phyloP scores from a whole-genome alignment of 1,284 basidiomycete genomes.

The Irpex rosettiformis region DNA sequence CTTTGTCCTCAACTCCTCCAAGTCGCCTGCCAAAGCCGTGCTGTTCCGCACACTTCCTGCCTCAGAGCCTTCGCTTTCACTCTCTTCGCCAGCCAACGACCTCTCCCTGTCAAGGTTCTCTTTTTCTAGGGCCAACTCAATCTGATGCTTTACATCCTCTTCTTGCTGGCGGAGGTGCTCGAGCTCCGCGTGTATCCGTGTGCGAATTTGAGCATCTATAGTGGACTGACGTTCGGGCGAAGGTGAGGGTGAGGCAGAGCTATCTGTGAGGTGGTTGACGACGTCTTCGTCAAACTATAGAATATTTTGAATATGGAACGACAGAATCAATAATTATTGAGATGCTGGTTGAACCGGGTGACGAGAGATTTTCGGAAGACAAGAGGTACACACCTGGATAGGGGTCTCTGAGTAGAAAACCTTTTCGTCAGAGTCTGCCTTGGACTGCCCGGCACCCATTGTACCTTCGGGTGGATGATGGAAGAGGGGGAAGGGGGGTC shows the following conservation, averaged over 20 bases:
- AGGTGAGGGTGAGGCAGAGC: constrained; percentile 50
- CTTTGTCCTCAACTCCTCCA: constrained; percentile 68
- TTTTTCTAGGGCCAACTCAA: constrained; percentile 70
- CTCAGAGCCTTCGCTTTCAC: constrained; percentile 25
- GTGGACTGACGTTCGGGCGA: constrained; percentile 65
- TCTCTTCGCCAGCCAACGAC: constrained; percentile 42
- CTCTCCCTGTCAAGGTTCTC: constrained; percentile 76
- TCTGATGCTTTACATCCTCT: constrained; percentile 59
- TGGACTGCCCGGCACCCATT: constrained; percentile 72
- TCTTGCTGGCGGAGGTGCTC: constrained; percentile 61
- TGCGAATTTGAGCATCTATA: constrained; percentile 64
- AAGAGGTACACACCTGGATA: constrained; percentile 50
- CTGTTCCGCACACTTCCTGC: constrained; percentile 56
- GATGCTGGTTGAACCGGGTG: constrained; percentile 1
- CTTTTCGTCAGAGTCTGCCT: constrained; percentile 42
- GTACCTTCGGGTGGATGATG: neutral
- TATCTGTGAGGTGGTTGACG: constrained; percentile 70
- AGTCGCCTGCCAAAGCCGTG: constrained; percentile 59
- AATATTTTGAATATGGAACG: constrained; percentile 2
- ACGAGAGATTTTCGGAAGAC: neutral
- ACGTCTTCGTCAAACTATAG: constrained; percentile 72
- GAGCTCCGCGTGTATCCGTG: constrained; percentile 64
- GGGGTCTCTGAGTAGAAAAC: constrained; percentile 61
- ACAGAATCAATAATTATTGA: neutral
- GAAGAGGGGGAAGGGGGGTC: neutral